Base-by-base conservation (phyloP, 306 rosid genomes). In the Cucumis melo region DNA sequence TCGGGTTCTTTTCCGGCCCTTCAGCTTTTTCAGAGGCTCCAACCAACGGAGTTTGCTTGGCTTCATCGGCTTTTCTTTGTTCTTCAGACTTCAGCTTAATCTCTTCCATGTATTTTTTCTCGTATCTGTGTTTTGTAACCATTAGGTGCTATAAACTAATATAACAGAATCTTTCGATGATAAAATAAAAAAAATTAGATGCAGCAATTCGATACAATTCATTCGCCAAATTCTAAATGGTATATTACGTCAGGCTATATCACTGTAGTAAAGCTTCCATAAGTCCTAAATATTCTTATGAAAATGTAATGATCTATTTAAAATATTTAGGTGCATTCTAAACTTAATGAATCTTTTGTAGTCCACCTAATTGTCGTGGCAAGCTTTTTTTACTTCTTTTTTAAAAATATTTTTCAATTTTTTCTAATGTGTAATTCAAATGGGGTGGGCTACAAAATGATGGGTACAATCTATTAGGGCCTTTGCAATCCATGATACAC, bases 31-130 rank as follows among this genome's bases (percentile, higher is more conserved):
- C 96, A 72, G 82, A 63, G 75, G 83, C 91, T 74, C 81, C 90
- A 58, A 77, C 75, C 41, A 54, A 80, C 48, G 87, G 77, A 72
- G 88, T 74, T 86, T 85, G 88, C 81, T 88, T 86, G 27, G 12
- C 80, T 79, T 77, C 77, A 53, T 74, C 78, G 58, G 84, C 89
- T 79, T 79, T 83, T 60, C 79, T 78, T 81, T 88, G 81, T 80
- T 89, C 93, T 39, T 83, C 88, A 79, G 82, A 89, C 87, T 85
- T 86, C 81, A 85, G 89, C 84, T 87, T 90, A 81, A 88, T 77
- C 84, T 90, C 92, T 85, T 95, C 98, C 90, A 84, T 81, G 82
- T 95, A 93, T 80, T 81, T 83, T 84, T 88, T 91, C 84, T 91
- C 98, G 85, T 58, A 91, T 81, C 98, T 93, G 89, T 32, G 63